Evolutionary conservation across 1,139 yeast species (phyloP).

Genomic region (Blastobotrys illinoisensis): DNA sequence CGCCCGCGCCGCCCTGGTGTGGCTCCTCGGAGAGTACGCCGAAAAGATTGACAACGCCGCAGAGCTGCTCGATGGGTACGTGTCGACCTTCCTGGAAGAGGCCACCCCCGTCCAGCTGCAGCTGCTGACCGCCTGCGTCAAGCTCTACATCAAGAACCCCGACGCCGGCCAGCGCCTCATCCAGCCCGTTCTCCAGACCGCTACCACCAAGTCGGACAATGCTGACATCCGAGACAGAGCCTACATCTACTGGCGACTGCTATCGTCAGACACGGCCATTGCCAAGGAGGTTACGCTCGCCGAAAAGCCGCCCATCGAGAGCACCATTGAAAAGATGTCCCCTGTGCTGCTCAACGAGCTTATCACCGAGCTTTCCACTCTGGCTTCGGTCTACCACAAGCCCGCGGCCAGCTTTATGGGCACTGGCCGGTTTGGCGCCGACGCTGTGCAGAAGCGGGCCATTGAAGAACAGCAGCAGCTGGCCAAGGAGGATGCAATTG

Average conservation of each 20-base stretch:
- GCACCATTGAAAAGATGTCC: constrained; percentile 67
- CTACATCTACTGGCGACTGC: constrained; percentile 86
- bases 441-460: constrained; percentile 45
- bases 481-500: constrained; percentile 73
- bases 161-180: constrained; percentile 46
- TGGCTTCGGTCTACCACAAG: constrained; percentile 85
- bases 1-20: constrained; percentile 70
- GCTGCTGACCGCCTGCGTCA: constrained; percentile 72
- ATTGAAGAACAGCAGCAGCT: constrained; percentile 72
- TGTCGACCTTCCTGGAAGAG: constrained; percentile 63
- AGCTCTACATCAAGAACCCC: constrained; percentile 52
- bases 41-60: constrained; percentile 56
- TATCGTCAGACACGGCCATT: constrained; percentile 53
- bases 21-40: constrained; percentile 89
- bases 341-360: constrained; percentile 64
- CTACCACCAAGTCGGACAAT: constrained; percentile 77
- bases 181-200: constrained; percentile 67
- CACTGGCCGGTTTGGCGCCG: constrained; percentile 40
- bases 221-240: constrained; percentile 95
- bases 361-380: constrained; percentile 70
- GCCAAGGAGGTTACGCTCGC: constrained; percentile 52
- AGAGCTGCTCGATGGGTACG: constrained; percentile 43
- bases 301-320: constrained; percentile 63
- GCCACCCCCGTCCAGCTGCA: constrained; percentile 72
- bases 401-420: constrained; percentile 69